Conservation (phyloP, 805 yeast species). For the Myxozyma nipponensis region DNA sequence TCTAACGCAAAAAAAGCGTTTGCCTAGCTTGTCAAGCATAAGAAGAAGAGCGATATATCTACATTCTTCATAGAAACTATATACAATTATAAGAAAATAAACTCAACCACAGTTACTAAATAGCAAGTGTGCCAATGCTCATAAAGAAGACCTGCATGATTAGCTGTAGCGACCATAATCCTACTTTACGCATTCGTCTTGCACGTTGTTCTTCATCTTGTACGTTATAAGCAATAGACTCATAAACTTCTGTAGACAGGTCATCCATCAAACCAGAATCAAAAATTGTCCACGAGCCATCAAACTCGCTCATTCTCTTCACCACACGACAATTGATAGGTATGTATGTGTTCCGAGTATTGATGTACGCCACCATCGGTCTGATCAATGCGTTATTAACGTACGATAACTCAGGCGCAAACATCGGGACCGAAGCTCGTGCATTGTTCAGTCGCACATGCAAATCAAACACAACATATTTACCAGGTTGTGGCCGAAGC, state of each 20-base stretch:
- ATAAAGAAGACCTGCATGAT: conserved; percentile 75
- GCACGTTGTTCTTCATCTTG: conserved; percentile 78
- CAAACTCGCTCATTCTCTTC: conserved; percentile 76
- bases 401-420: conserved; percentile 83
- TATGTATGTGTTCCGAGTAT: conserved; percentile 81
- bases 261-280: conserved; percentile 91
- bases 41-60: too few species aligned
- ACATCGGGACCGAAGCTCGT: conserved; percentile 82
- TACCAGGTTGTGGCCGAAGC: conserved; percentile 5
- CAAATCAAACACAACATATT: conserved; percentile 65
- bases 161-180: conserved; percentile 88
- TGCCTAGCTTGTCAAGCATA: too few species aligned
- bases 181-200: conserved; percentile 72
- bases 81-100: too few species aligned
- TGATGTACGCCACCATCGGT: conserved; percentile 94
- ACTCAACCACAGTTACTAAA: too few species aligned
- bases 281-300: conserved; percentile 94
- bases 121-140: conserved; percentile 26
- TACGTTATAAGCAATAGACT: conserved; percentile 83
- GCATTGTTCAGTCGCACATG: conserved; percentile 78
- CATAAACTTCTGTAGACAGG: conserved; percentile 81
- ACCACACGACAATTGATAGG: conserved; percentile 80
- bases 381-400: conserved; percentile 86
- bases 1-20: too few species aligned
- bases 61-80: not conserved